Evolutionary conservation across 176 grass and related monocot species (phyloP).

Genomic region (Raddia distichophylla): DNA sequence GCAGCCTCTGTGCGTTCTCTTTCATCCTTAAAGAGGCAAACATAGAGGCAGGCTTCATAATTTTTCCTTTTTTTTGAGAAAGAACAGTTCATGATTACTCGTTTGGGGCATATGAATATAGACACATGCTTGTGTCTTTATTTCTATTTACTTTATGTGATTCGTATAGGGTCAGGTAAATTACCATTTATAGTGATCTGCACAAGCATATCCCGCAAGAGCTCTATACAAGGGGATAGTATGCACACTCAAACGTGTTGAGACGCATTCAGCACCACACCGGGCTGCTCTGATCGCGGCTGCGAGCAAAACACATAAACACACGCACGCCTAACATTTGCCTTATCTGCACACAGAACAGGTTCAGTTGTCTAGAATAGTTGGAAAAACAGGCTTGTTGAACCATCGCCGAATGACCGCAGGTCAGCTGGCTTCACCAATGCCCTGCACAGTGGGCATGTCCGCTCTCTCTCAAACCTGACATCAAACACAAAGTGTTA

Average conservation of each 20-base stretch:
- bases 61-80: no score
- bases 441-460: conserved; percentile 88
- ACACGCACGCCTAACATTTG: conserved; percentile 32
- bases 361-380: conserved; percentile 59
- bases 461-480: conserved; percentile 99
- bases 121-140: not conserved
- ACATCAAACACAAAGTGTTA: not conserved
- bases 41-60: no score
- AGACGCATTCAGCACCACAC: conserved; percentile 44
- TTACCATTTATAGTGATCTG: conserved; percentile 21
- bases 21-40: no score
- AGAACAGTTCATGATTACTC: not conserved
- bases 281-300: conserved; percentile 47
- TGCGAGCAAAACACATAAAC: conserved; percentile 23
- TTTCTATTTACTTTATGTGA: conserved; percentile 35
- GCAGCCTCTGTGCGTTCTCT: no score
- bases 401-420: conserved; percentile 80
- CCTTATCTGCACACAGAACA: conserved; percentile 29
- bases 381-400: conserved; percentile 93
- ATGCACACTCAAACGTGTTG: conserved; percentile 34
- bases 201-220: conserved; percentile 28
- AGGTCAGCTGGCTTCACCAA: conserved; percentile 95
- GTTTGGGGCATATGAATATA: not conserved
- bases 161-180: conserved; percentile 31
- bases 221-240: conserved; percentile 49